Evolutionary conservation across 495 filamentous ascomycete genomes (phyloP).

Genomic region (Xylaria venustula): DNA sequence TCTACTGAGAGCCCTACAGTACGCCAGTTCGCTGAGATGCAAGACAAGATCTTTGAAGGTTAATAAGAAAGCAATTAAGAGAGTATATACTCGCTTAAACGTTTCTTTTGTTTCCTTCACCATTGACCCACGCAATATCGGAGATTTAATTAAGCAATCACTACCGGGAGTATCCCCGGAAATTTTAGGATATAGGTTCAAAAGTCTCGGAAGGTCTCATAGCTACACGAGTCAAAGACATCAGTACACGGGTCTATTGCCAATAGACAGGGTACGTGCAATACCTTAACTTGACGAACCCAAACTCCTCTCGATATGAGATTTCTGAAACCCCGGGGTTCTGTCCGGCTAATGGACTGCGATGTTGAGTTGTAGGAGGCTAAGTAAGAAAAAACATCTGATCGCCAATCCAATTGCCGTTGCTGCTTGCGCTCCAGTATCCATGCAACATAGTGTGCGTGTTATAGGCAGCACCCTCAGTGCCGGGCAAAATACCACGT

Average conservation of each 20-base stretch:
- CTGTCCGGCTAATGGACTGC: no score
- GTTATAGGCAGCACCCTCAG: background rate
- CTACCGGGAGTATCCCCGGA: background rate
- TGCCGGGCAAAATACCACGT: background rate
- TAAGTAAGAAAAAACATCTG: conserved; percentile 4
- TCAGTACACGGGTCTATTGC: background rate
- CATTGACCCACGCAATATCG: background rate
- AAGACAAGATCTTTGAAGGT: background rate
- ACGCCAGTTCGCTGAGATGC: background rate
- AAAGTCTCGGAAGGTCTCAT: background rate
- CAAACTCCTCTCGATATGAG: background rate
- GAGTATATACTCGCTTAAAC: conserved; percentile 4
- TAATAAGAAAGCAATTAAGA: background rate
- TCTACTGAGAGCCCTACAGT: background rate
- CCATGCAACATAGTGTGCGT: background rate
- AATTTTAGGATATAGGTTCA: background rate
- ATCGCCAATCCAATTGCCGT: conserved; percentile 2
- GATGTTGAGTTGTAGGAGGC: background rate
- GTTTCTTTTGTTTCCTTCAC: background rate
- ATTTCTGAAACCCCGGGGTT: conserved; percentile 11
- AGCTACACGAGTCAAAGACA: background rate
- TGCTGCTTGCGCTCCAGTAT: background rate
- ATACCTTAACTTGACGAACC: no score
- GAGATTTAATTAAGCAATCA: conserved; percentile 8
- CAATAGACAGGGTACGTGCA: no score